These are phyloP conservation scores for Fusarium coffeatum DNA, from an alignment of 2,329 filamentous ascomycete genomes.

Conservation along the genomic window DNA sequence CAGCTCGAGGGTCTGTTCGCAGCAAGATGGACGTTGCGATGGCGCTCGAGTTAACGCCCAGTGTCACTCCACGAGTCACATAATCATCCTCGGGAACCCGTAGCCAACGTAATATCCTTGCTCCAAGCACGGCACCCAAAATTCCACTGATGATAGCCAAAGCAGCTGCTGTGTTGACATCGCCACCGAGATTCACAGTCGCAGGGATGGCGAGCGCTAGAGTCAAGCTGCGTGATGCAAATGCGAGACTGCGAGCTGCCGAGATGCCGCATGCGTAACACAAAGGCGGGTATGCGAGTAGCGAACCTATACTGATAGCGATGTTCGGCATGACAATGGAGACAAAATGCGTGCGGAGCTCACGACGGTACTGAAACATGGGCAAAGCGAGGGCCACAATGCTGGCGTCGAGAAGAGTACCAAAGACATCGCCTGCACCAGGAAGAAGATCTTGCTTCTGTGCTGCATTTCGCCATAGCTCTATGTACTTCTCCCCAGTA, in stretches of 20 bases:
- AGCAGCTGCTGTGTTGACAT: slow-evolving; percentile 66
- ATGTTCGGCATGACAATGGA: slow-evolving; percentile 67
- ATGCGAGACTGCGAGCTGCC: slow-evolving; percentile 63
- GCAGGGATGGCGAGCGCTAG: slow-evolving; percentile 70
- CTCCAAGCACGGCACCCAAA: slow-evolving; percentile 66
- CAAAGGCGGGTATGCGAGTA: slow-evolving; percentile 68
- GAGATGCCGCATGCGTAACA: slow-evolving; percentile 67
- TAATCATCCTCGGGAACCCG: slow-evolving; percentile 71
- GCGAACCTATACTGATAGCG: slow-evolving; percentile 61
- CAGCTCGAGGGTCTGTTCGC: slow-evolving; percentile 67
- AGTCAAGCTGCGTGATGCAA: slow-evolving; percentile 67
- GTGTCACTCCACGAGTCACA: slow-evolving; percentile 69
- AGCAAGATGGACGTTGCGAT: slow-evolving; percentile 69
- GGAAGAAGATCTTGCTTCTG: slow-evolving; percentile 49
- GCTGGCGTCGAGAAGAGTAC: slow-evolving; percentile 65
- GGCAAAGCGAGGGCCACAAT: slow-evolving; percentile 70
- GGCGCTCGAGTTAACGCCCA: slow-evolving; percentile 70
- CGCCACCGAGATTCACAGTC: slow-evolving; percentile 66
- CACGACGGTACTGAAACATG: slow-evolving; percentile 70
- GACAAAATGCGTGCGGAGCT: slow-evolving; percentile 64
- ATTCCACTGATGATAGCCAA: slow-evolving; percentile 71
- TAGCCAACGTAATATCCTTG: slow-evolving; percentile 59
- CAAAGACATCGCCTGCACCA: slow-evolving; percentile 68
- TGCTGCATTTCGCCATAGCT: slow-evolving; percentile 58
- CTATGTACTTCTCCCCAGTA: slow-evolving; percentile 64